Conservation (phyloP, 805 yeast species). For the Komagataella ulmi region DNA sequence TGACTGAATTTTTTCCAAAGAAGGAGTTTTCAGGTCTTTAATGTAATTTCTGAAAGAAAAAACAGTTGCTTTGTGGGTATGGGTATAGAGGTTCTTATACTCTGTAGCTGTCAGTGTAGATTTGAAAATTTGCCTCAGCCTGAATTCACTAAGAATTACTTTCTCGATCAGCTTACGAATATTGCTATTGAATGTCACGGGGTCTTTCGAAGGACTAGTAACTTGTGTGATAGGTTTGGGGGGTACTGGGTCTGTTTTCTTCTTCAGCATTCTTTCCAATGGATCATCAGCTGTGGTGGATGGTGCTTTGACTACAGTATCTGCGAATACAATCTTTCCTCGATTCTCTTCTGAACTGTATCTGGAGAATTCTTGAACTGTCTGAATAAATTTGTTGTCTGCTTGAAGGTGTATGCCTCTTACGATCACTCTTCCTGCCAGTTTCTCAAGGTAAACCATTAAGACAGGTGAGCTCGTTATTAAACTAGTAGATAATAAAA, state of each 20-base stretch:
- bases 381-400: background rate
- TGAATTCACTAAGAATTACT: slow-evolving; percentile 18
- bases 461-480: background rate
- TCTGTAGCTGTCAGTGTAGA: slow-evolving; percentile 11
- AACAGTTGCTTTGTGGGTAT: slow-evolving; percentile 22
- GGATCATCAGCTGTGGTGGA: background rate
- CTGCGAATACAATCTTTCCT: background rate
- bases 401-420: background rate
- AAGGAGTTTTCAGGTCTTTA: slow-evolving; percentile 7
- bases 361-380: background rate
- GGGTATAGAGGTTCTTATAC: slow-evolving; percentile 20
- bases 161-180: slow-evolving; percentile 8
- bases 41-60: slow-evolving; percentile 20
- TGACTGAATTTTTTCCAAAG: slow-evolving; percentile 19
- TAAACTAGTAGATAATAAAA: background rate
- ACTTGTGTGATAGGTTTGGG: background rate
- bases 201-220: background rate
- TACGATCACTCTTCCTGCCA: background rate
- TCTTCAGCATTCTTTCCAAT: background rate
- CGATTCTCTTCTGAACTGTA: background rate
- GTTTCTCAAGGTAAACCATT: background rate
- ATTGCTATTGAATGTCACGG: background rate
- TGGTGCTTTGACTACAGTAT: background rate
- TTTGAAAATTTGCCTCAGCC: slow-evolving; percentile 18
- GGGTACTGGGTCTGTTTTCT: background rate